Base-by-base conservation (phyloP, 495 filamentous ascomycete genomes). In the Parmelia sp. region DNA sequence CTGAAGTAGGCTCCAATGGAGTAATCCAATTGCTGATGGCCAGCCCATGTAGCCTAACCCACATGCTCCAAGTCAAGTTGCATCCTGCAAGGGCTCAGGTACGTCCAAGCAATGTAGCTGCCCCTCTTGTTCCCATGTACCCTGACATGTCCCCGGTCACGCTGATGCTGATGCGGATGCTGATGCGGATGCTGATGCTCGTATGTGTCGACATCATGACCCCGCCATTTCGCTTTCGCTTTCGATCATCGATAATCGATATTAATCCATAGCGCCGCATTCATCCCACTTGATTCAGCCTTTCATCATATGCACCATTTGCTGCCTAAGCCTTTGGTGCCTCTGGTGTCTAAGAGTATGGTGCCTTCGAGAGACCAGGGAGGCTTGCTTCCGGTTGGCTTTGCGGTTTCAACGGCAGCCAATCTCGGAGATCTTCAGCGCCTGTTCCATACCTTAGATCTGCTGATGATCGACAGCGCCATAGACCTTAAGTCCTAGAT, bases 51-150 rank as follows among this genome's bases (percentile, higher is more conserved):
- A 37, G 23, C 35, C 47, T 25, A 55, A 10, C 29, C 7, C n/a
- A 36, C 25, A 37, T 44, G 40, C 29, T 12, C 62, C 19, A 35
- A 42, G 36, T 44, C 40, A 14, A 51, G 39, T 61, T 62, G 64
- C 58, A 66, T 66, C 14, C 59, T 66, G 64, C 64, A 66, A 66
- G 64, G 64, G 64, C 56, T 61, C 64, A 66, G 64, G 64, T 66
- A 66, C 64, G 44, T 66, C 29, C 31, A 39, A 35, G 55, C 51
- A 55, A 55, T 55, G 51, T 55, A 55, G 29, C 17, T 21, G 29
- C 51, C 29, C 51, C 27, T 55, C 61, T 40, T 62, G 47, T 42
- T 53, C 45, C n/a, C 45, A 9, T 12, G 25, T 35, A n/a, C 31
- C 0, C 11, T 55, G 25, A 37, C 21, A n/a, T 10, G 23, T 60